Evolutionary conservation across 1,284 basidiomycete species (phyloP).

Genomic region (Leccinum fuscescens): DNA sequence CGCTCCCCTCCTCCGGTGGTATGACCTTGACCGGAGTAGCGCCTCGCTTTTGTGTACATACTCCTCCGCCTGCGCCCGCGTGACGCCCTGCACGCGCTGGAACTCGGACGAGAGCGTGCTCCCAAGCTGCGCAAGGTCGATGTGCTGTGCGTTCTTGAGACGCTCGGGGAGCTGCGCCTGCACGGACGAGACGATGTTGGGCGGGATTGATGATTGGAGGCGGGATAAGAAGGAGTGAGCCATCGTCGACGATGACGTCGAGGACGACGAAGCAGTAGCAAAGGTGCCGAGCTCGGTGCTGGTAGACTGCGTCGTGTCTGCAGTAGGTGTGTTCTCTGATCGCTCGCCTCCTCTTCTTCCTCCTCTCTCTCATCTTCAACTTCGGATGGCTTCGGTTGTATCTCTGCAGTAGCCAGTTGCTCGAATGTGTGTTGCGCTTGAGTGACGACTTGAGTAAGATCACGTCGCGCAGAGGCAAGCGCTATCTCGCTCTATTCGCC

Average conservation of each 20-base stretch:
- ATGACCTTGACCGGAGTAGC: too few species aligned
- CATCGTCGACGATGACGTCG: constrained; percentile 15
- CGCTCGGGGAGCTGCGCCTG: constrained; percentile 68
- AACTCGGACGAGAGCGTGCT: constrained; percentile 68
- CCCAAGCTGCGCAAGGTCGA: constrained; percentile 68
- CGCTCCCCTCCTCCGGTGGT: too few species aligned
- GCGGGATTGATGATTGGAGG: constrained; percentile 69
- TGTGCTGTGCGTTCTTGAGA: constrained; percentile 57
- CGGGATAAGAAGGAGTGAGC: constrained; percentile 62
- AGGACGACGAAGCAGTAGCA: constrained; percentile 13
- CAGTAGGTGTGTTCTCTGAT: constrained; percentile 24
- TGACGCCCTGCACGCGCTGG: constrained; percentile 34
- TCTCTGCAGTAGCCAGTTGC: constrained; percentile 46
- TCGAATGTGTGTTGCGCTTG: constrained; percentile 82
- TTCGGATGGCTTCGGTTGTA: constrained; percentile 8
- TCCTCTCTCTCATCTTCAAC: constrained; percentile 12
- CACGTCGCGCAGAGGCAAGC: constrained; percentile 71
- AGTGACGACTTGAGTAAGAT: constrained; percentile 71
- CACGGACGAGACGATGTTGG: constrained; percentile 66
- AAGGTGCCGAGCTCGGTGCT: constrained; percentile 18
- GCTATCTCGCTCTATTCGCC: constrained; percentile 67
- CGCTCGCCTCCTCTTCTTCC: constrained; percentile 10
- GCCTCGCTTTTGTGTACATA: too few species aligned
- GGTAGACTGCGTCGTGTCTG: constrained; percentile 25
- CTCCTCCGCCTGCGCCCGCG: too few species aligned